phyloP scores from a whole-genome alignment of 1,284 basidiomycete genomes.

The Schizophyllum commune region DNA sequence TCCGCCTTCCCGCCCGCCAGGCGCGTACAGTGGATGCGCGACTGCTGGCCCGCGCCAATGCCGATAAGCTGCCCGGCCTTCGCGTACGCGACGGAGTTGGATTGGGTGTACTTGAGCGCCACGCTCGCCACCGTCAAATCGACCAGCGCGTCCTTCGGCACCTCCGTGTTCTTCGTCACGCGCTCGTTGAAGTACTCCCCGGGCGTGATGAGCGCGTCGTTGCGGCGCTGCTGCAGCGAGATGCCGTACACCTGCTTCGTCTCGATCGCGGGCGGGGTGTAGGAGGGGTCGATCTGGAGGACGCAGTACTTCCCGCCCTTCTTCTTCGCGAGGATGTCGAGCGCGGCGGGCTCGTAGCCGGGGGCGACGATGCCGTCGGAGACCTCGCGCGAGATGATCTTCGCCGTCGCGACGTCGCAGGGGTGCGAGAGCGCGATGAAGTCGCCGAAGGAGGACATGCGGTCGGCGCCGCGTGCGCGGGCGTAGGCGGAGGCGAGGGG shows the following conservation, averaged over 20 bases:
- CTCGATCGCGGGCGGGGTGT: slow-evolving; percentile 73
- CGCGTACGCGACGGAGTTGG: slow-evolving; percentile 97
- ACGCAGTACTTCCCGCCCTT: slow-evolving; percentile 99
- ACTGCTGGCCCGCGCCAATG: slow-evolving; percentile 96
- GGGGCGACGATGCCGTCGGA: slow-evolving; percentile 98
- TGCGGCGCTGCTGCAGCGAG: slow-evolving; percentile 85
- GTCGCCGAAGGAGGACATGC: slow-evolving; percentile 99
- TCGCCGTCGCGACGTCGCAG: slow-evolving; percentile 91
- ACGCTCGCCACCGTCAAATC: slow-evolving; percentile 94
- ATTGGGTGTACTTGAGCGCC: slow-evolving; percentile 98
- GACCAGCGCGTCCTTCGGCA: slow-evolving; percentile 67
- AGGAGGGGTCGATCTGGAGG: slow-evolving; percentile 85
- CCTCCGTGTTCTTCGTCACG: slow-evolving; percentile 84
- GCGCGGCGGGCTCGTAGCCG: slow-evolving; percentile 81
- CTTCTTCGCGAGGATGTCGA: slow-evolving; percentile 92
- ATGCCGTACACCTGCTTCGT: slow-evolving; percentile 96
- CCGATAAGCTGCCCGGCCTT: slow-evolving; percentile 91
- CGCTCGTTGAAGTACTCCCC: slow-evolving; percentile 77
- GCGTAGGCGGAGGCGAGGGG: slow-evolving; percentile 92
- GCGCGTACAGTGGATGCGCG: slow-evolving; percentile 98
- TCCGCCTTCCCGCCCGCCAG: slow-evolving; percentile 98
- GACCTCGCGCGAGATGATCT: slow-evolving; percentile 96
- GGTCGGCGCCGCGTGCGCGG: slow-evolving; percentile 93
- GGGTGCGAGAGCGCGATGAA: slow-evolving; percentile 93
- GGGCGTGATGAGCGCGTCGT: slow-evolving; percentile 82